Evolutionary conservation across 148 eudicot genomes (phyloP).

Genomic region (Hydrangea macrophylla): DNA sequence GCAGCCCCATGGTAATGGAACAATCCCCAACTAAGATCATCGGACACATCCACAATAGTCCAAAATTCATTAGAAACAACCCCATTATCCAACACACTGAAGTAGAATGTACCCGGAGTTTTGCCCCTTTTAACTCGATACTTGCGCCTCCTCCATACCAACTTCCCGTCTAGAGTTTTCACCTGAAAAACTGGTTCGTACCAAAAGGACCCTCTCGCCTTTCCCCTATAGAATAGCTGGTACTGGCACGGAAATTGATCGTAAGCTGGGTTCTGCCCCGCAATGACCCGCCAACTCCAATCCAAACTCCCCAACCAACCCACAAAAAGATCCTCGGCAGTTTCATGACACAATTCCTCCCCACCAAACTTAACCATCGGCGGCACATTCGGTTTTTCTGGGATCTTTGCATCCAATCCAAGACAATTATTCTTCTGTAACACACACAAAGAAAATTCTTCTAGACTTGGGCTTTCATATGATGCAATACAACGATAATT

Average conservation of each 20-base stretch:
- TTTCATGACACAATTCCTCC: slow-evolving; percentile 49
- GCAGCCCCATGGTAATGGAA: slow-evolving; percentile 99
- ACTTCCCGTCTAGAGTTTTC: slow-evolving; percentile 64
- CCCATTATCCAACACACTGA: slow-evolving; percentile 94
- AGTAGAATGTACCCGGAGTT: slow-evolving; percentile 66
- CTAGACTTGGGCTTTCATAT: slow-evolving; percentile 72
- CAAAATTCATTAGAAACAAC: slow-evolving; percentile 94
- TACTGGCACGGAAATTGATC: slow-evolving; percentile 97
- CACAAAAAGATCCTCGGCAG: slow-evolving; percentile 89
- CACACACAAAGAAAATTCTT: slow-evolving; percentile 94
- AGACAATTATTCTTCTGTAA: slow-evolving; percentile 87
- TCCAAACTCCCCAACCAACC: slow-evolving; percentile 85
- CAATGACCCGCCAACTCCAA: slow-evolving; percentile 99
- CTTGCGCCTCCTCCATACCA: slow-evolving; percentile 85
- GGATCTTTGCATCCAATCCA: slow-evolving; percentile 73
- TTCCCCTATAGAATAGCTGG: slow-evolving; percentile 90
- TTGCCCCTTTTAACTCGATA: slow-evolving; percentile 80
- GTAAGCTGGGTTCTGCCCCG: slow-evolving; percentile 94
- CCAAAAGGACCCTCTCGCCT: slow-evolving; percentile 94
- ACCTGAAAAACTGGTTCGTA: slow-evolving; percentile 96
- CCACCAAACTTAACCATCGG: slow-evolving; percentile 67
- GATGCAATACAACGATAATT: slow-evolving; percentile 90
- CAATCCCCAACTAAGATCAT: slow-evolving; percentile 95
- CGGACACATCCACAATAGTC: slow-evolving; percentile 91
- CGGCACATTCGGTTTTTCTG: slow-evolving; percentile 64